Evolutionary conservation across 805 yeast species (phyloP).

Genomic region (Candida chauliodis): DNA sequence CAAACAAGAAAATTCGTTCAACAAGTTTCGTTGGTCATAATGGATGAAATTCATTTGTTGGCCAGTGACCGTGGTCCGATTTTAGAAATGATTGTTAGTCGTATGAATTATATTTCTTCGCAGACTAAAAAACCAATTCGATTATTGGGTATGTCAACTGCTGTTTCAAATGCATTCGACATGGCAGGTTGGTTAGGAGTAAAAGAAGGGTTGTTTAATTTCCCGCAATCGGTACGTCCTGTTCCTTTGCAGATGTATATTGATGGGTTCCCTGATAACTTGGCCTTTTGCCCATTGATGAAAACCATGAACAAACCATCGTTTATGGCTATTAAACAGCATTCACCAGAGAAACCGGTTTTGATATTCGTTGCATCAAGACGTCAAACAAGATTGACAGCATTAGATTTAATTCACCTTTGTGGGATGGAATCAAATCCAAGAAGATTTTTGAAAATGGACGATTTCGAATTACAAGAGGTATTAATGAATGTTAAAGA

Average conservation of each 20-base stretch:
- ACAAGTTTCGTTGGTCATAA: constrained; percentile 67
- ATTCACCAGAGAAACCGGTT: constrained; percentile 82
- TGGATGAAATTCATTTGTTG: constrained; percentile 82
- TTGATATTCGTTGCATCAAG: constrained; percentile 82
- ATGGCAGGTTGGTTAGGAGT: constrained; percentile 85
- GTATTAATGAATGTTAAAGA: constrained; percentile 62
- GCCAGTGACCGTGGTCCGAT: constrained; percentile 88
- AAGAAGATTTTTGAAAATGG: constrained; percentile 62
- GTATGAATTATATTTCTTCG: constrained; percentile 70
- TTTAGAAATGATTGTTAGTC: constrained; percentile 83
- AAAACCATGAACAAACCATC: constrained; percentile 88
- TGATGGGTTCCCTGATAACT: constrained; percentile 79
- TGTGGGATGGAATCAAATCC: constrained; percentile 81
- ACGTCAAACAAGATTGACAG: constrained; percentile 77
- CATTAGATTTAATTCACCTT: constrained; percentile 70
- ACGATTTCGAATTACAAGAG: constrained; percentile 56
- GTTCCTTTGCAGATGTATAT: constrained; percentile 85
- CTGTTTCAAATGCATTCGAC: constrained; percentile 81
- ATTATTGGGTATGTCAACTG: constrained; percentile 76
- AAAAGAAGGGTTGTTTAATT: constrained; percentile 69
- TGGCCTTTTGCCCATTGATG: constrained; percentile 82
- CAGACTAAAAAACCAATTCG: constrained; percentile 60
- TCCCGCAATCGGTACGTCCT: constrained; percentile 79
- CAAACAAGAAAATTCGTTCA: constrained; percentile 74
- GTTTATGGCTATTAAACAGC: constrained; percentile 86